Evolutionary conservation across 495 filamentous ascomycete genomes (phyloP).

Genomic region (Chaetomium fimeti): DNA sequence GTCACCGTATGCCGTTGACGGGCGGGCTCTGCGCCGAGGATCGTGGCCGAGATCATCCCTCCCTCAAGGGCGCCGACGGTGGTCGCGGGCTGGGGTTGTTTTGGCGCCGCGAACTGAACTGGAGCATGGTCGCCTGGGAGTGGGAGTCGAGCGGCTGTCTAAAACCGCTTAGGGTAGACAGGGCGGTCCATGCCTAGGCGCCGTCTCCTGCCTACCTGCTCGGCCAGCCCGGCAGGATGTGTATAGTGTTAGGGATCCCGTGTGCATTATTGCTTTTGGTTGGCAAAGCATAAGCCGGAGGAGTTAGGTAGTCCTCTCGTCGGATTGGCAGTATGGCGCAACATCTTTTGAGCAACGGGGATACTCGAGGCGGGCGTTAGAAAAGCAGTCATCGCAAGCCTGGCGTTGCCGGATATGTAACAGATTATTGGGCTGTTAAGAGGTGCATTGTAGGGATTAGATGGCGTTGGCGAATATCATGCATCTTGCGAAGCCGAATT

Average conservation of each 20-base stretch:
- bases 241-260: constrained; percentile 9
- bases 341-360: constrained; percentile 28
- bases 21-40: constrained; percentile 57
- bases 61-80: constrained; percentile 38
- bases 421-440: background rate
- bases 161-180: constrained; percentile 37
- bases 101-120: constrained; percentile 92
- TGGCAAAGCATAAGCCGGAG: constrained; percentile 39
- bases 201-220: background rate
- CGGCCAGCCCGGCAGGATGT: background rate
- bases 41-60: constrained; percentile 39
- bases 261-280: constrained; percentile 33
- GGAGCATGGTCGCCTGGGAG: constrained; percentile 85
- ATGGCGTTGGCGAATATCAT: constrained; percentile 16
- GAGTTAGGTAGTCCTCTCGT: constrained; percentile 52
- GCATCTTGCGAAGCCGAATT: background rate
- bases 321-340: constrained; percentile 37
- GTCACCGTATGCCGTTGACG: constrained; percentile 58
- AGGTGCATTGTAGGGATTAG: constrained; percentile 13
- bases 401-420: constrained; percentile 11
- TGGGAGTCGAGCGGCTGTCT: constrained; percentile 52
- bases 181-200: constrained; percentile 41
- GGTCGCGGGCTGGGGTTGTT: constrained; percentile 76
- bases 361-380: constrained; percentile 27
- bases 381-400: constrained; percentile 22